Percentiles rank a stretch among this genome's conserved stretches.
Evolutionary conservation across 768 basidiomycete species (phyloP).

Genomic region (Auriscalpium orientale): DNA sequence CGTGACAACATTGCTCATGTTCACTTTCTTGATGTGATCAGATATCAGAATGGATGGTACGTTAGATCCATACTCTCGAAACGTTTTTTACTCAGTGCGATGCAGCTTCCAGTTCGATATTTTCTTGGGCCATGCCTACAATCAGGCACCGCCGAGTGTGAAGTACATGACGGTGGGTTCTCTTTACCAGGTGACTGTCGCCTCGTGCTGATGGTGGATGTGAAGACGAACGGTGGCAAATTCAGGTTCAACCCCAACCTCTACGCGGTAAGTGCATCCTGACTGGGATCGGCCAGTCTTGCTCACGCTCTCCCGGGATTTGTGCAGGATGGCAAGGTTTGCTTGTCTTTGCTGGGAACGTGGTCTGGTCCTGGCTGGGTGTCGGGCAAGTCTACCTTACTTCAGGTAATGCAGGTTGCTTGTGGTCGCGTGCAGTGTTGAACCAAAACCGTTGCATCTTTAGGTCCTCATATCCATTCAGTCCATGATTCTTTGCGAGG

Average conservation of each 20-base stretch:
- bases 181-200: not conserved
- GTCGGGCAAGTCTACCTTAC: slow-evolving; percentile 78
- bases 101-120: slow-evolving; percentile 78
- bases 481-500: slow-evolving; percentile 93
- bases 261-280: slow-evolving; percentile 57
- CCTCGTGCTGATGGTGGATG: not conserved
- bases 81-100: slow-evolving; percentile 7
- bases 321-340: slow-evolving; percentile 84
- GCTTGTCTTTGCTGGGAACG: slow-evolving; percentile 83
- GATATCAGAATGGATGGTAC: slow-evolving; percentile 88
- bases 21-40: slow-evolving; percentile 21
- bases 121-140: slow-evolving; percentile 85
- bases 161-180: slow-evolving; percentile 59
- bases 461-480: slow-evolving; percentile 88
- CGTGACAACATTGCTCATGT: not conserved
- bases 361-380: slow-evolving; percentile 95
- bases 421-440: not conserved
- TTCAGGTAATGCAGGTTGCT: slow-evolving; percentile 48
- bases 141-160: slow-evolving; percentile 73
- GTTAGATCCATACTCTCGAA: slow-evolving; percentile 18
- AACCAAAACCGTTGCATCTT: not conserved
- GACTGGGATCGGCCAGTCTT: not conserved
- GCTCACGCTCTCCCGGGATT: not conserved
- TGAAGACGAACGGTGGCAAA: slow-evolving; percentile 78
- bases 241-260: slow-evolving; percentile 92